Base-by-base conservation (phyloP, 2,329 filamentous ascomycete species). In the Botrytis fabae region DNA sequence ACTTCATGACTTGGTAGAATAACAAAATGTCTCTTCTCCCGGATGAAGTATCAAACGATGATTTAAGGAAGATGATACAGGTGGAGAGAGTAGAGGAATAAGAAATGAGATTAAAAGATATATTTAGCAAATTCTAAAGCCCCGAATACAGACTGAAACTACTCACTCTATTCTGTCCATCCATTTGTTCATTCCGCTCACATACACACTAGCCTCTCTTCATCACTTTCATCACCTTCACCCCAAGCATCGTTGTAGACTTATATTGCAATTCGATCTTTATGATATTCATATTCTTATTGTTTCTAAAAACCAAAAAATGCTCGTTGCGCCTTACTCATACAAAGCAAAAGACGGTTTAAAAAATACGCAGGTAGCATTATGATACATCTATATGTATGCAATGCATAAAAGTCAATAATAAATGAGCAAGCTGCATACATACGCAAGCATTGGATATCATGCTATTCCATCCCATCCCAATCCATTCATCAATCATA, bases 401-500 rank as follows among this genome's bases (percentile, higher is more conserved):
- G 65, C 48, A 42, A 20, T 42, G 48, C 65, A 22, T 57, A n/a
- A 68, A 68, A 42, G 38, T 28, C 25, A 54, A 25, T 7, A 35
- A 68, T 57, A 48, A 66, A 57, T 12, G 44, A 38, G 35, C 35
- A 57, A 68, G 65, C 35, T 68, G 35, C 38, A 38, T 54, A 42
- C 48, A 51, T 22, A 65, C 16, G 42, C 48, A 42, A n/a, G 65
- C 48, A 68, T 57, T 12, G 65, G 65, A 68, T 68, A 68, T 68
- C 64, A 57, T 68, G 46, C 48, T 68, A 32, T 57, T 57, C 48
- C 65, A 42, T 57, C 18, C 64, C 64, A 68, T 57, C 25, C 64
- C n/a, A 57, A 40, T 32, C 35, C 38, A 68, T 57, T 68, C 65
- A 20, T 68, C 25, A 68, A 57, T 68, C 64, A 42, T 54, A 66